phyloP scores from a whole-genome alignment of 495 filamentous ascomycete species.

The Penicillium canescens region DNA sequence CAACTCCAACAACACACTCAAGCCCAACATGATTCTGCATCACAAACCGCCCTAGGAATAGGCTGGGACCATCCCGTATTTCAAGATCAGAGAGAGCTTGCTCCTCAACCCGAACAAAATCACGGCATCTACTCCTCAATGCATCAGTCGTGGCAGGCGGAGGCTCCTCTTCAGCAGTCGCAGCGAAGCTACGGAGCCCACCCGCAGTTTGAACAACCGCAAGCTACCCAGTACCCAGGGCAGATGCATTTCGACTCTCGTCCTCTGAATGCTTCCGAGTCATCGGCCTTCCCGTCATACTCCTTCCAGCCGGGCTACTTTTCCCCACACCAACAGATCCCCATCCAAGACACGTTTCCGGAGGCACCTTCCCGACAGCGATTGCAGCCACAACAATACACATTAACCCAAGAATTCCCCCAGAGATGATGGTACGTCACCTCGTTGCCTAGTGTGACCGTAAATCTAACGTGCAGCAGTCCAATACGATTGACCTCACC shows the following conservation, averaged over 20 bases:
- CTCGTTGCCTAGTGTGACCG: background rate
- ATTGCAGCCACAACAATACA: constrained; percentile 27
- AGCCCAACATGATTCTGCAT: constrained; percentile 10
- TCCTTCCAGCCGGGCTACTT: constrained; percentile 35
- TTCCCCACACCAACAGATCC: constrained; percentile 32
- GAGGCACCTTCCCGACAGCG: constrained; percentile 19
- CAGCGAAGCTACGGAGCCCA: constrained; percentile 27
- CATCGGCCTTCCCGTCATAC: constrained; percentile 34
- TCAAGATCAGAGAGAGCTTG: constrained; percentile 23
- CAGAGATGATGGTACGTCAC: constrained; percentile 26
- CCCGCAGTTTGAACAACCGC: constrained; percentile 31
- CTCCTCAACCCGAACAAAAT: constrained; percentile 23
- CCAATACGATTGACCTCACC: constrained; percentile 33
- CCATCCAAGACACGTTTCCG: constrained; percentile 31
- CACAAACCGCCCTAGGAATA: constrained; percentile 8
- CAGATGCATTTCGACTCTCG: constrained; percentile 39
- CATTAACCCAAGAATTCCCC: constrained; percentile 27
- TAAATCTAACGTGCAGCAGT: constrained; percentile 15
- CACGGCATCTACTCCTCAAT: constrained; percentile 39
- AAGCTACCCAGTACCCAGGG: constrained; percentile 36
- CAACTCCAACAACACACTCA: constrained; percentile 24
- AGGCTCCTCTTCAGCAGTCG: constrained; percentile 31
- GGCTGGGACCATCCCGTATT: constrained; percentile 15
- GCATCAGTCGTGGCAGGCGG: constrained; percentile 37
- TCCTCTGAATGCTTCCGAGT: constrained; percentile 29